A percentile compares a stretch with the other conserved stretches of the same genome.
These are phyloP conservation scores for Fermentozyma sake DNA, from an alignment of 1,139 yeast species.

Conservation along the genomic window DNA sequence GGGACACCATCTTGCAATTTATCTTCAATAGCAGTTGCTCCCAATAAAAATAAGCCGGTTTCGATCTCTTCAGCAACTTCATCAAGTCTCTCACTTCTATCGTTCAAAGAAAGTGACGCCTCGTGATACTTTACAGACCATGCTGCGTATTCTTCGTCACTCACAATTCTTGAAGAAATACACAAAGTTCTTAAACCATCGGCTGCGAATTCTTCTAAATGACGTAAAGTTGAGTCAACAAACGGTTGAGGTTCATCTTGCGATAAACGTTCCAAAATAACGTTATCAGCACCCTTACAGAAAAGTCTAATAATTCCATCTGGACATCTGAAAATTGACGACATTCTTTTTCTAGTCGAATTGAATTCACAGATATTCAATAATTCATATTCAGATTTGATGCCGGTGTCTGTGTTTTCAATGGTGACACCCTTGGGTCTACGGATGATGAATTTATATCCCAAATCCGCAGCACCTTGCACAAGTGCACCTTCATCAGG, in stretches of 20 bases:
- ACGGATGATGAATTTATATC: constrained; percentile 80
- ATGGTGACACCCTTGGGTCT: constrained; percentile 80
- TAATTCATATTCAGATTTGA: constrained; percentile 56
- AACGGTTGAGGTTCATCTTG: constrained; percentile 65
- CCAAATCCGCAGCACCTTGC: constrained; percentile 89
- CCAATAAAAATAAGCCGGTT: constrained; percentile 69
- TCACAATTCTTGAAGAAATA: constrained; percentile 77
- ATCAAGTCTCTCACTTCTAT: constrained; percentile 74
- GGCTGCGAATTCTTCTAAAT: constrained; percentile 93
- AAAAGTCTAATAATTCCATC: constrained; percentile 87
- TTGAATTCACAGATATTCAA: constrained; percentile 93
- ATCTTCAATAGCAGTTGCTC: constrained; percentile 98
- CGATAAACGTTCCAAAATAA: constrained; percentile 78
- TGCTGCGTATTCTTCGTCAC: constrained; percentile 68
- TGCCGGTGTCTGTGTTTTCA: constrained; percentile 40
- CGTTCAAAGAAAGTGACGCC: constrained; percentile 77
- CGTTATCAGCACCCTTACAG: constrained; percentile 98
- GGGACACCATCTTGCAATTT: constrained; percentile 98
- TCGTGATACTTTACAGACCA: constrained; percentile 66
- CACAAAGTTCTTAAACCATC: constrained; percentile 95
- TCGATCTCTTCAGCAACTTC: constrained; percentile 73
- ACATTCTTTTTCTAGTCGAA: constrained; percentile 97
- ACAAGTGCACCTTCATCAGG: constrained; percentile 99
- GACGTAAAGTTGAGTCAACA: constrained; percentile 77
- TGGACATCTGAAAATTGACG: constrained; percentile 89